Percentiles rank a stretch among this genome's conserved stretches.
Conservation (phyloP, 1,284 basidiomycete species). For the Agaricales sp. region DNA sequence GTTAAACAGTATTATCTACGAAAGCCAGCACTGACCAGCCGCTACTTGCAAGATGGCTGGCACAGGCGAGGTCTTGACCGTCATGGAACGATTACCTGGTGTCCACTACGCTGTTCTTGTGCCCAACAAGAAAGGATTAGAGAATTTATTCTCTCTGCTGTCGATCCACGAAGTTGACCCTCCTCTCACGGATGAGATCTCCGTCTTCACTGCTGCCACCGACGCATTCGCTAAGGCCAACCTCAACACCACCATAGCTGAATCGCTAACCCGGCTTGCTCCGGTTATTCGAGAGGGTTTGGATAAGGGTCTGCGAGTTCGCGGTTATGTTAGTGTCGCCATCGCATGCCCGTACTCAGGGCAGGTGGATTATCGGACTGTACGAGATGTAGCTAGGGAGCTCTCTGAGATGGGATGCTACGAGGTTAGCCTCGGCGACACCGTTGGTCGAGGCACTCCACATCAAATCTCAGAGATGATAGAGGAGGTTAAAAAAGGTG, state of each 20-base stretch:
- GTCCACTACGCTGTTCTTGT: constrained; percentile 80
- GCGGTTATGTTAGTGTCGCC: constrained; percentile 83
- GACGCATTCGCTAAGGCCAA: constrained; percentile 85
- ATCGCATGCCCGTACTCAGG: constrained; percentile 86
- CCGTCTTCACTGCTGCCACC: constrained; percentile 85
- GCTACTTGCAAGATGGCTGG: constrained; percentile 65
- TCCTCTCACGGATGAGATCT: constrained; percentile 71
- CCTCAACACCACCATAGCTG: constrained; percentile 68
- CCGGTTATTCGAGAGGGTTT: constrained; percentile 55
- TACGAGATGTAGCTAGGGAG: constrained; percentile 62
- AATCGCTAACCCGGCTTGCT: constrained; percentile 60
- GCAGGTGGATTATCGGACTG: constrained; percentile 53
- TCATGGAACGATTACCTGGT: constrained; percentile 40
- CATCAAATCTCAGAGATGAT: constrained; percentile 57
- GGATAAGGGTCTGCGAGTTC: constrained; percentile 58
- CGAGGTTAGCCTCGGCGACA: constrained; percentile 88
- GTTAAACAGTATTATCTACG: background rate
- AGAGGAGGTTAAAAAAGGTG: constrained; percentile 52
- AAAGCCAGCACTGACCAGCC: background rate
- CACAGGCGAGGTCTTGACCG: constrained; percentile 60
- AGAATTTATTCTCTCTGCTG: constrained; percentile 51
- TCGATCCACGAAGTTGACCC: constrained; percentile 24
- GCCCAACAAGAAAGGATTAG: constrained; percentile 75
- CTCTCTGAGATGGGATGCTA: constrained; percentile 89
- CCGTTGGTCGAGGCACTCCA: constrained; percentile 82